Evolutionary conservation across 129 eudicot genomes (phyloP).

Genomic region (Tagetes erecta): DNA sequence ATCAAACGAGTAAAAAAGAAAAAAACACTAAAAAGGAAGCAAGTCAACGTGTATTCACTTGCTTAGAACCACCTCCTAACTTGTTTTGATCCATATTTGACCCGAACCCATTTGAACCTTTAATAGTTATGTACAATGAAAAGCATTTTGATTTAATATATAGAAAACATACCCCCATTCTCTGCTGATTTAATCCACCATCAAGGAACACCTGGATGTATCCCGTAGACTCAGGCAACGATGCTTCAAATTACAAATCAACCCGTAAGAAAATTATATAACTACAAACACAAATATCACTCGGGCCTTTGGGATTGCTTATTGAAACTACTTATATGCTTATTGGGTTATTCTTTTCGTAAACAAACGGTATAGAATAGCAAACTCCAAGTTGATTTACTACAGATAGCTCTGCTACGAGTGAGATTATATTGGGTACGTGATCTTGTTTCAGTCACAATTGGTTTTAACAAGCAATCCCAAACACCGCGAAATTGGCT

Average conservation of each 20-base stretch:
- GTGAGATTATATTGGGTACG: no score
- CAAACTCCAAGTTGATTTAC: not conserved
- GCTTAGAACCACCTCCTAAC: not conserved
- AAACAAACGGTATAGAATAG: not conserved
- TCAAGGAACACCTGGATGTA: constrained; percentile 96
- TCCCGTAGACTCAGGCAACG: constrained; percentile 73
- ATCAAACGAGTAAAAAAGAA: not conserved
- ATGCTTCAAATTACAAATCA: constrained; percentile 39
- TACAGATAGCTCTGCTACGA: not conserved
- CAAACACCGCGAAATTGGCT: not conserved
- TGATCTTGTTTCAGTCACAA: not conserved
- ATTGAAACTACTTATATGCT: not conserved
- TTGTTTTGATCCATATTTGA: not conserved
- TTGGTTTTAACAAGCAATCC: constrained; percentile 6
- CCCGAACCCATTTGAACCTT: constrained; percentile 16
- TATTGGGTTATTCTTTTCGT: not conserved
- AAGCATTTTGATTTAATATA: not conserved
- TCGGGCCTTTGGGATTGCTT: not conserved
- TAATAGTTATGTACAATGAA: constrained; percentile 6
- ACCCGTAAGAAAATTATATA: constrained; percentile 17
- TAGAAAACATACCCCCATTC: constrained; percentile 87
- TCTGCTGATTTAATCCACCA: constrained; percentile 96
- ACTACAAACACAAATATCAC: not conserved
- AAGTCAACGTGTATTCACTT: not conserved
- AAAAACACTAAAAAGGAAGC: not conserved